Evolutionary conservation across 352 stramenopile species (phyloP), one percentile per base, ranked within the genome.

Genomic region (Globisporangium paroecandrum): DNA sequence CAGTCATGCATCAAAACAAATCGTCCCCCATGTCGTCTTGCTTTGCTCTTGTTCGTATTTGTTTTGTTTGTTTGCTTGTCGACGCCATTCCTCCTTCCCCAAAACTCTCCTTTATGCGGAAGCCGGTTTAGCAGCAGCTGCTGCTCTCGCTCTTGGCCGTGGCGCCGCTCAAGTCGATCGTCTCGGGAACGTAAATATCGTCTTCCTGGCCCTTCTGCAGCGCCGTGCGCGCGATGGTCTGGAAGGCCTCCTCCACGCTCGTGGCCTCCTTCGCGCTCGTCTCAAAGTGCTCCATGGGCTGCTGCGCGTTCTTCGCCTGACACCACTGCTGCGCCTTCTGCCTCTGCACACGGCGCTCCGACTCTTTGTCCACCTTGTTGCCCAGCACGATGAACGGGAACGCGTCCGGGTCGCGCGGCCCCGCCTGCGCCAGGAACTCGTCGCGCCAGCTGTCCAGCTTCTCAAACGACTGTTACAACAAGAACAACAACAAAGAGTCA

Each of bases 351-450:
- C 87, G 87, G 69, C 92, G 74, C 47, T 97, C 89, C 22, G 74
- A 58, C 66, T 98, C 90, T 70, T 98, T 97, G 87, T 99, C 97
- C 41, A 98, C 94, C 81, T 99, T 99, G 78, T 99, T 99, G 38
- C 97, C 98, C 49, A 99, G 73, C 13, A 99, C 91, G 58, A 99
- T 96, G 79, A 99, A 99, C 36, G 97, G 96, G 80, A 99, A 99
- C 56, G 89, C 81, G 53, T 98, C 94, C 5, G 85, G 87, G 63
- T 99, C 94, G 60, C 87, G 82, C 13, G 84, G 84, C 1, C 85
- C 89, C 1, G 97, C 91, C 74, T 99, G 95, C 56, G 88, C 86
- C 53, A 99, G 77, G 79, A 99, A 99, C 74, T 99, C 96, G 65
- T 98, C 91, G 54, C 94, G 83, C 98, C 98, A 99, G 74, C 92